phyloP scores from a whole-genome alignment of 768 basidiomycete species.

The Chiua virens region DNA sequence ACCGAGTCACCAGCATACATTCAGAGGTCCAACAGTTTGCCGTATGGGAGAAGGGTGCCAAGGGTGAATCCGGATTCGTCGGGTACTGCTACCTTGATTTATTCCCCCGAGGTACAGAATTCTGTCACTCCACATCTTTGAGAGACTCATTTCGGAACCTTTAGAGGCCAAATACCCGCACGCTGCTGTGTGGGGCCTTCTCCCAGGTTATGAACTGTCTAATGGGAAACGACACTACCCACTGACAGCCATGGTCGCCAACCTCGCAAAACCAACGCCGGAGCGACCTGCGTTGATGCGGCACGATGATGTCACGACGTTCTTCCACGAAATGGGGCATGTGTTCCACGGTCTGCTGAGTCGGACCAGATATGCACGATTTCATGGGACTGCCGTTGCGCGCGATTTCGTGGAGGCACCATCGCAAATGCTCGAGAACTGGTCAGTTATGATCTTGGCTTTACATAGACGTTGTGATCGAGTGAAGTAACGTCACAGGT shows the following conservation, averaged over 20 bases:
- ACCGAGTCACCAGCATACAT: neutral
- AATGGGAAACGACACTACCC: slow-evolving; percentile 70
- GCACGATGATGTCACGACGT: slow-evolving; percentile 87
- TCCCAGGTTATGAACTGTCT: slow-evolving; percentile 59
- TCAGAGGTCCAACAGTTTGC: slow-evolving; percentile 80
- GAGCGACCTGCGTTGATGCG: slow-evolving; percentile 81
- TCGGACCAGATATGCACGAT: slow-evolving; percentile 66
- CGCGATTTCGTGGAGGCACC: slow-evolving; percentile 89
- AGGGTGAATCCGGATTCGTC: slow-evolving; percentile 68
- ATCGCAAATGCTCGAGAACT: slow-evolving; percentile 91
- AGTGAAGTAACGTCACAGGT: slow-evolving; percentile 40
- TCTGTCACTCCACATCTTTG: neutral
- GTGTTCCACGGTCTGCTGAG: slow-evolving; percentile 71
- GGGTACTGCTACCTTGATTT: slow-evolving; percentile 89
- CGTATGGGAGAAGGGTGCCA: slow-evolving; percentile 81
- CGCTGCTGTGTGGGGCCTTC: slow-evolving; percentile 81
- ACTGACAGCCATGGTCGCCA: slow-evolving; percentile 84
- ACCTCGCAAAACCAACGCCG: slow-evolving; percentile 81
- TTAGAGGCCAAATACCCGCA: slow-evolving; percentile 79
- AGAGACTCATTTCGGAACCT: slow-evolving; percentile 1
- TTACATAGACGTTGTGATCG: neutral
- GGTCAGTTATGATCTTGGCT: slow-evolving; percentile 41
- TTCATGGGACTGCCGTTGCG: slow-evolving; percentile 82
- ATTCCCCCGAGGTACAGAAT: slow-evolving; percentile 68
- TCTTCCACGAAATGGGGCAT: slow-evolving; percentile 90